Percentiles rank a stretch among this genome's conserved stretches.
phyloP scores from a whole-genome alignment of 345 rosid species.

The Euphorbia tirucalli region DNA sequence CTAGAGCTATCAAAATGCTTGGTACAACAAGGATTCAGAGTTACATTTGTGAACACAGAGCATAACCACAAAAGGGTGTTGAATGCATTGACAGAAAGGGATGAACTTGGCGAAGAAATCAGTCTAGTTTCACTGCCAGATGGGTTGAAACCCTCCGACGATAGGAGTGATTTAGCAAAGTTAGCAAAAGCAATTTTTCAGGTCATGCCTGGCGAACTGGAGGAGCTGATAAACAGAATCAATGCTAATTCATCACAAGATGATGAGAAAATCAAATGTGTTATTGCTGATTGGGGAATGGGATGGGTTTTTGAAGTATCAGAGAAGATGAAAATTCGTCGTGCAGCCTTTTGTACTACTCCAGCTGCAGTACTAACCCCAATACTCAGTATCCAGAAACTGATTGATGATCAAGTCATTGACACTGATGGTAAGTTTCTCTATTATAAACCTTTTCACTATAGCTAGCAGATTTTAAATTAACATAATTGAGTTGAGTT shows the following conservation, averaged over 20 bases:
- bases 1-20: conserved; percentile 12
- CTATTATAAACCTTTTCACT: neutral
- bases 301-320: neutral
- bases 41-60: conserved; percentile 21
- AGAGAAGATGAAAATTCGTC: neutral
- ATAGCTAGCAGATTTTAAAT: no score
- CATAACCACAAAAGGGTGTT: conserved; percentile 8
- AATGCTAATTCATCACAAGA: neutral
- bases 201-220: conserved; percentile 12
- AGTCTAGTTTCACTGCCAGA: conserved; percentile 7
- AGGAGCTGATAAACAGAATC: neutral
- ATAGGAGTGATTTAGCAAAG: neutral
- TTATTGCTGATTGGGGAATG: neutral
- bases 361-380: neutral
- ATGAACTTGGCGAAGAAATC: neutral
- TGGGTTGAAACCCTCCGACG: neutral
- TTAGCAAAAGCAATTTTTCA: neutral
- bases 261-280: neutral
- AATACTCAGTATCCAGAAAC: neutral
- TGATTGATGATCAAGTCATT: neutral
- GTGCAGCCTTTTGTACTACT: neutral
- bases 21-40: conserved; percentile 12
- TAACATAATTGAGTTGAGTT: neutral
- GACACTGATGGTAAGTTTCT: neutral
- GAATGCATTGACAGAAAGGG: neutral